A percentile compares a stretch with the other conserved stretches of the same genome.
Evolutionary conservation across 2,329 filamentous ascomycete genomes (phyloP).

Genomic region (Beauveria asiatica): DNA sequence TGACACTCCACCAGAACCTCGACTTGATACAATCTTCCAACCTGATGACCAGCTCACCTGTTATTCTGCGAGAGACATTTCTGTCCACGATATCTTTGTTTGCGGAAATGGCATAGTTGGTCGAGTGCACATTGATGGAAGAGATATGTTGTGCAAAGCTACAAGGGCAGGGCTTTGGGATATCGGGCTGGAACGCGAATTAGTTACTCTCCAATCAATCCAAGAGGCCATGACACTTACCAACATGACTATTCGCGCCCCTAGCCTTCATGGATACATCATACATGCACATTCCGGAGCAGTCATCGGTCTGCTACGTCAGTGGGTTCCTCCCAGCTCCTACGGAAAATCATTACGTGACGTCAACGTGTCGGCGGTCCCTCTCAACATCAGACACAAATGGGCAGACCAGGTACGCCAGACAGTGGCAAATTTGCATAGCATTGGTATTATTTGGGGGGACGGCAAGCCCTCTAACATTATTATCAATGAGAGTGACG

Average conservation of each 20-base stretch:
- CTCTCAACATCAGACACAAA: not conserved
- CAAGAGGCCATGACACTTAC: not conserved
- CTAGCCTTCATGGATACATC: slow-evolving; percentile 4
- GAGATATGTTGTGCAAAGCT: slow-evolving; percentile 9
- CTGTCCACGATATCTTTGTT: not conserved
- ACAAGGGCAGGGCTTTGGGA: slow-evolving; percentile 4
- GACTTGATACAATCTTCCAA: not conserved
- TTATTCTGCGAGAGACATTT: slow-evolving; percentile 2
- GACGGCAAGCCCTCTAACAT: slow-evolving; percentile 14
- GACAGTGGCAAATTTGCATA: slow-evolving; percentile 11
- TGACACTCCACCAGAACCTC: not conserved
- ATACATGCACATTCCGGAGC: slow-evolving; percentile 4
- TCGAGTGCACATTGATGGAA: not conserved
- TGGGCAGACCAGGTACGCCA: slow-evolving; percentile 13
- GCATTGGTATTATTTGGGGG: slow-evolving; percentile 13
- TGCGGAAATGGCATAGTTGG: slow-evolving; percentile 3
- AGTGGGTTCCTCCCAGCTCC: slow-evolving; percentile 4
- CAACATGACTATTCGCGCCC: not conserved
- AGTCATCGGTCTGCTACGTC: slow-evolving; percentile 10
- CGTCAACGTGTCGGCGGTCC: not conserved
- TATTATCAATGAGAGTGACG: slow-evolving; percentile 12
- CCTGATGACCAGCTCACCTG: not conserved
- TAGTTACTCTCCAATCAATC: not conserved
- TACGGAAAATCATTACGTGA: slow-evolving; percentile 2
- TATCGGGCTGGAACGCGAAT: not conserved